Evolutionary conservation across 352 stramenopile genomes (phyloP).

Genomic region (Phytopythium aichiense): DNA sequence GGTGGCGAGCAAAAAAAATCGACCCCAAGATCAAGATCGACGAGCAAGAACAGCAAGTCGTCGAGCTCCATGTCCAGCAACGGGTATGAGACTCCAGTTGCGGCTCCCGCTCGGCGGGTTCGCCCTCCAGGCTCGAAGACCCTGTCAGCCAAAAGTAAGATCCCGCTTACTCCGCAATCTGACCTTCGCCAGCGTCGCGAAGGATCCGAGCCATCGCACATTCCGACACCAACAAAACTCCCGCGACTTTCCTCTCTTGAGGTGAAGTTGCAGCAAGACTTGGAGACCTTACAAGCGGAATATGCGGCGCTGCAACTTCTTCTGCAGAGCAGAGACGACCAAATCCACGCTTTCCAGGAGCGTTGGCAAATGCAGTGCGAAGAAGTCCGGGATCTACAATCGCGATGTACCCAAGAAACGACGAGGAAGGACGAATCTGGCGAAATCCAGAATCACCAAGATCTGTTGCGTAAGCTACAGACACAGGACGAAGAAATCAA

Average conservation of each 20-base stretch:
- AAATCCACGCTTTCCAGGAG: neutral
- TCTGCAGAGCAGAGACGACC: neutral
- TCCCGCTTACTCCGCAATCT: neutral
- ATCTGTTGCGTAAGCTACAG: neutral
- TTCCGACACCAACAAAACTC: neutral
- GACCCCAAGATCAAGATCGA: neutral
- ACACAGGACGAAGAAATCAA: conserved; percentile 1
- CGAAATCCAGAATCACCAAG: neutral
- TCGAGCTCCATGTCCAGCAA: neutral
- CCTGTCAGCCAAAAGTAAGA: neutral
- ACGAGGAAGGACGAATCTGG: neutral
- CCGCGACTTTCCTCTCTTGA: neutral
- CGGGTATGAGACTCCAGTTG: neutral
- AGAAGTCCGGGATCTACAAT: neutral
- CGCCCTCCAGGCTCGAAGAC: neutral
- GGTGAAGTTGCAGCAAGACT: neutral
- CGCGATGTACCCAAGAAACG: neutral
- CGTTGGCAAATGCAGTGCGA: conserved; percentile 1
- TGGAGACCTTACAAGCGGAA: neutral
- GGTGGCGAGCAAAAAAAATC: neutral
- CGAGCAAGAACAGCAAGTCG: neutral
- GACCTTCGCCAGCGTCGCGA: neutral
- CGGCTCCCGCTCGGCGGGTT: neutral
- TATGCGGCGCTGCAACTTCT: neutral
- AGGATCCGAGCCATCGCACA: neutral